Evolutionary conservation across 140 eudicot species (phyloP).

Genomic region (Erigeron philadelphicus): DNA sequence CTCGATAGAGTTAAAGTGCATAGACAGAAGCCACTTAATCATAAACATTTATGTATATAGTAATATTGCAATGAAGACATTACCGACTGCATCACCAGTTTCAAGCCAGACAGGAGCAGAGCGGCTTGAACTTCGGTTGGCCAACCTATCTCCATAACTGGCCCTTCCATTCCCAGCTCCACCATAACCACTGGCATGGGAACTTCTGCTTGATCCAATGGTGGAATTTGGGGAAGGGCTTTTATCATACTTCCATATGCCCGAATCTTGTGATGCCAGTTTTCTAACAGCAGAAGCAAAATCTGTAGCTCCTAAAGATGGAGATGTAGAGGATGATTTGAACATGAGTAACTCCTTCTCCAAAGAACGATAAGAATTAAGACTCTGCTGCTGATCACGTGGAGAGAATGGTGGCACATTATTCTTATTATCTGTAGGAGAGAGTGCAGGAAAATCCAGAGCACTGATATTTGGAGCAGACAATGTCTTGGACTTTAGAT

Average conservation of each 20-base stretch:
- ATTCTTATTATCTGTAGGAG: constrained; percentile 48
- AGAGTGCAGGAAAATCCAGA: constrained; percentile 75
- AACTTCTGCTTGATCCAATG: constrained; percentile 73
- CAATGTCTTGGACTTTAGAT: constrained; percentile 51
- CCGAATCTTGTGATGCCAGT: constrained; percentile 68
- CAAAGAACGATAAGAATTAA: constrained; percentile 43
- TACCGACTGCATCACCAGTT: constrained; percentile 96
- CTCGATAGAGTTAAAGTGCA: constrained; percentile 45
- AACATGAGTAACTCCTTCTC: constrained; percentile 57
- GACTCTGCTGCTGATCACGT: constrained; percentile 43
- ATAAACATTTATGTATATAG: neutral
- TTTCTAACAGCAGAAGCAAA: constrained; percentile 94
- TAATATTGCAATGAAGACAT: constrained; percentile 31
- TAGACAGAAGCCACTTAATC: constrained; percentile 19
- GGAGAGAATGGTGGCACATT: constrained; percentile 23
- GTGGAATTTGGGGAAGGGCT: constrained; percentile 48
- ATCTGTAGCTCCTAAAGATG: constrained; percentile 67
- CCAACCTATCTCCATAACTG: constrained; percentile 50
- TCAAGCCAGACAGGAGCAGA: constrained; percentile 92
- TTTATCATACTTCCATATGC: constrained; percentile 71
- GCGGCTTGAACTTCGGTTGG: constrained; percentile 50
- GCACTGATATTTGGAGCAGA: constrained; percentile 80
- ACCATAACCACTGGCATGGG: constrained; percentile 58
- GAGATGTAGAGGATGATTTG: constrained; percentile 48
- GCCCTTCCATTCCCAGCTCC: constrained; percentile 54